Evolutionary conservation across 495 filamentous ascomycete genomes (phyloP), one percentile per base, ranked within the genome.

Genomic region (Neurospora terricola): DNA sequence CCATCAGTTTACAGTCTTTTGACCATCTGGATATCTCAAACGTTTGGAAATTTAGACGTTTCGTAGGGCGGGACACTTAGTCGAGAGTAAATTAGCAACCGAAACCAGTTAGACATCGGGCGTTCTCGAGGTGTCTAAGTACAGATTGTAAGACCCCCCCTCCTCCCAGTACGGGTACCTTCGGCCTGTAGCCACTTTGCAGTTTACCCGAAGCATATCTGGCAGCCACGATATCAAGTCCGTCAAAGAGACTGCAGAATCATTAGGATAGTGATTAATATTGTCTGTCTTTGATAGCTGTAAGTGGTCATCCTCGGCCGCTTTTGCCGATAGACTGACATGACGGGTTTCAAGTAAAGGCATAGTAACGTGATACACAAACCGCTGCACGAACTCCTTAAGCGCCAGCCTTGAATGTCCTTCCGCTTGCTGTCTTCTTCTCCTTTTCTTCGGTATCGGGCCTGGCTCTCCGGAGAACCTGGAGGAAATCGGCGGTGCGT

Each of bases 391-490:
- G 14, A 36, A 38, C 21, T 38, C 71, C 59, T 75, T 71, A 79
- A 70, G 66, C 73, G 14, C 78, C 79, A 38, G 74, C 92, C 79
- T 91, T 90, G 89, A 98, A 99, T 27, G 92, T 97, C 74, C 96
- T 90, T 74, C 96, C 96, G 83, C 93, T 98, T 37, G 96, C 96
- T 39, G 96, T 99, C 89, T 98, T 99, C 78, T 93, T 90, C 84
- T 99, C 96, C 82, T 96, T 97, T 82, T 98, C 96, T 83, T 98
- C 96, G 76, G 90, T 93, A 80, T 98, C 96, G 69, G 94, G 93
- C 79, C 96, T 84, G 71, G 96, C 94, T 87, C 96, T 87, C 82
- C 96, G 91, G 74, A 97, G 87, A 42, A 98, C 92, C 88, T 99
- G 97, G 69, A 99, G 88, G 85, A 98, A 98, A 81, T 99, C 96